Conservation (phyloP, 202 grass and related monocot species). For the Tripidium arundinaceum region DNA sequence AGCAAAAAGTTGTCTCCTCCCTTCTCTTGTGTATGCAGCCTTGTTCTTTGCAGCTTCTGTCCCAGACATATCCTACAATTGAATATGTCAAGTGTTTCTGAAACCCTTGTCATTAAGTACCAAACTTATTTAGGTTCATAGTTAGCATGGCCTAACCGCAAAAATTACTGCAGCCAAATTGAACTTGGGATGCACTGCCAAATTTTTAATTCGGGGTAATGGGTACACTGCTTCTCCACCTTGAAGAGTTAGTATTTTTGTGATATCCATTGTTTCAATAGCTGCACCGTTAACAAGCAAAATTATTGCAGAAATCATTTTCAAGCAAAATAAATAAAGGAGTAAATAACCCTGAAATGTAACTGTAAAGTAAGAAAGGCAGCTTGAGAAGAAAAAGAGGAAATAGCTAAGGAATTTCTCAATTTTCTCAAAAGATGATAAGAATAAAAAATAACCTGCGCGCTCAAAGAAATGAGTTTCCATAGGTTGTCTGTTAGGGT, state of each 20-base stretch:
- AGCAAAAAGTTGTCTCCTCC: constrained; percentile 94
- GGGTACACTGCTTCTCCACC: constrained; percentile 99
- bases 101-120: background rate
- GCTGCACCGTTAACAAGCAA: constrained; percentile 52
- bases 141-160: constrained; percentile 53
- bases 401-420: no score
- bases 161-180: constrained; percentile 90
- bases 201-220: constrained; percentile 75
- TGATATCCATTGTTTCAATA: constrained; percentile 92
- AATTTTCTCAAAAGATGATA: no score
- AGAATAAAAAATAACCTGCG: no score
- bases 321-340: background rate
- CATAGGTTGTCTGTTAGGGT: no score
- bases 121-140: constrained; percentile 18
- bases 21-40: constrained; percentile 93
- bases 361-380: background rate
- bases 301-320: constrained; percentile 1
- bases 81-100: constrained; percentile 30
- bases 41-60: constrained; percentile 82
- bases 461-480: no score
- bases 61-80: constrained; percentile 70
- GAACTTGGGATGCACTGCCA: constrained; percentile 89
- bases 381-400: no score
- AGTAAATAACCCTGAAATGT: background rate
- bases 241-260: constrained; percentile 88